Base-by-base conservation (phyloP, 441 rosid species). In the Monsonia emarginata region DNA sequence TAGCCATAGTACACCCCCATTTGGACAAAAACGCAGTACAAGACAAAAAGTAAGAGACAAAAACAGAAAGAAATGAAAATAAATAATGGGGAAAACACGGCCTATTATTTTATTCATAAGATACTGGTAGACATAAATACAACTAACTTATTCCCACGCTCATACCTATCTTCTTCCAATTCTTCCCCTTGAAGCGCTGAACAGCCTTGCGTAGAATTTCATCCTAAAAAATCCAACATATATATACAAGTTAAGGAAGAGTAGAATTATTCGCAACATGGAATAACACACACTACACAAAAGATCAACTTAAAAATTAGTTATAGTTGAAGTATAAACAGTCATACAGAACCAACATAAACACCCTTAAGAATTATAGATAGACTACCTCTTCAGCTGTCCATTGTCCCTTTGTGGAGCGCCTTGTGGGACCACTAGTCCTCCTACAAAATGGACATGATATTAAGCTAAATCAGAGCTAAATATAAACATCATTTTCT, bases 351-450 rank as follows among this genome's bases (percentile, higher is more conserved):
- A 48, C 56, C 22, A 5, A 46, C 22, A 46, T 8, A n/a, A 46
- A n/a, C 54, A 18, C 21, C 16, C 57, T 50, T 50, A 50, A 7
- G 57, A 50, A 50, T 50, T 50, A 50, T 25, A 50, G 5, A 28
- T 28, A n/a, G 19, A 44, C 63, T 68, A 94, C 98, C 95, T 94
- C 98, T 73, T 90, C 98, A 42, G 98, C 84, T 67, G 97, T 94
- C 98, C 98, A 94, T 70, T 90, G 97, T 68, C 98, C 98, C 78
- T 89, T 92, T 40, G 98, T 88, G 19, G 98, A 94, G 68, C 98
- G 96, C 74, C 98, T 87, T 67, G 98, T 77, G 46, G 98, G 98
- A 72, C 97, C 98, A 79, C 86, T 89, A 25, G 95, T 91, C 78
- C 97, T 85, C 86, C 98, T 94, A 71, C 46, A 80, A 72, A 61